Evolutionary conservation across 1,284 basidiomycete species (phyloP), one percentile per base, ranked within the genome.

Genomic region (Puccinia coronata): DNA sequence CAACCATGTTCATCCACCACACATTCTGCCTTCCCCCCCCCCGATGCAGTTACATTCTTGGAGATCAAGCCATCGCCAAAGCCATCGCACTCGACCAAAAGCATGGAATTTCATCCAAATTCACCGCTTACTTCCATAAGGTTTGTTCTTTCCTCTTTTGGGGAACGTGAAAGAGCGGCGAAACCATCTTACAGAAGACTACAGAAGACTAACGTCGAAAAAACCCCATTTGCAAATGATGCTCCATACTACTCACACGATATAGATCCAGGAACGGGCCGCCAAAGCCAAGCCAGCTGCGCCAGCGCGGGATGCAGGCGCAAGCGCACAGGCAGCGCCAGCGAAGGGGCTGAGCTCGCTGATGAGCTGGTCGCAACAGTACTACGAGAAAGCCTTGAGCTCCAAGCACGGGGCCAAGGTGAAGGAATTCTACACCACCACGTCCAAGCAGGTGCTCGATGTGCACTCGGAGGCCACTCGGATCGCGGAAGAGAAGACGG

Each of bases 401-500:
- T 93, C 92, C 31, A 90, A 92, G 0, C 87, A 67, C 34, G 43
- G 39, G 31, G n/a, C 43, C 76, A 86, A 87, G 82, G 86, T 89
- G 77, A 84, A 87, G 80, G 84, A 87, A 0, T 95, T 94, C 86
- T 95, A 95, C 87, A 93, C 92, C 12, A 87, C 87, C 31, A 93
- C 93, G 0, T 89, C 91, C 41, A 95, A 95, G 87, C 92, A 94
- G 85, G 90, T 93, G 23, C 86, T 89, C 51, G 93, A 95, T 84
- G 93, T 95, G 77, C 94, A 95, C 85, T 93, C 94, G 84, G 94
- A 96, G 86, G 94, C 94, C 0, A 88, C 89, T 81, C 90, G 94
- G 61, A 92, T 95, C 84, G 89, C 90, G 39, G 89, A 89, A 31
- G 87, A 88, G 80, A 90, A 92, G 25, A 61, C 75, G 3, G 75